Conservation (phyloP, 768 basidiomycete species). For the Boletus speciosus region DNA sequence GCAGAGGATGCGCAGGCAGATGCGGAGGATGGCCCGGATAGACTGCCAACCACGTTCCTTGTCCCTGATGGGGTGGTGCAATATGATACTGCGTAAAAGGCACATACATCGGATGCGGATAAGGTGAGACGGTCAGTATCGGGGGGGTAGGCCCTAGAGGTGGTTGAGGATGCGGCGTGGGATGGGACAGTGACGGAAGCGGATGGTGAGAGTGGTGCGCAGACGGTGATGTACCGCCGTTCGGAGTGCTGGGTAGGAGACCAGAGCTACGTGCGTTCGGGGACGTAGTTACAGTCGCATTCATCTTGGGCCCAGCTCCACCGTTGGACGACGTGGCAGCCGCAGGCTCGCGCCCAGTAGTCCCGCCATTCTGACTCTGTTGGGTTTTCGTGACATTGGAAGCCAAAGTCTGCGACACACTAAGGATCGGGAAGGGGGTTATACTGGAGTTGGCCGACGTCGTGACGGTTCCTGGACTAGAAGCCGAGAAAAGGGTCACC, state of each 20-base stretch:
- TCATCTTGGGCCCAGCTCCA: slow-evolving; percentile 7
- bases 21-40: slow-evolving; percentile 19
- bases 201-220: background rate
- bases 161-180: slow-evolving; percentile 3
- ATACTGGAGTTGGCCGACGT: background rate
- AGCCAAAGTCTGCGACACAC: background rate
- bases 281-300: slow-evolving; percentile 1
- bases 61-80: slow-evolving; percentile 13
- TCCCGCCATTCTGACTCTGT: background rate
- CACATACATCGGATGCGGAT: slow-evolving; percentile 20
- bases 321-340: background rate
- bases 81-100: slow-evolving; percentile 21
- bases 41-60: slow-evolving; percentile 23
- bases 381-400: background rate
- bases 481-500: background rate
- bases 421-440: slow-evolving; percentile 23
- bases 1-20: slow-evolving; percentile 16
- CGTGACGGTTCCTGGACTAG: background rate
- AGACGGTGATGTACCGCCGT: slow-evolving; percentile 2
- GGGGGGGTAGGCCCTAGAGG: slow-evolving; percentile 12
- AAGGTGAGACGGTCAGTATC: slow-evolving; percentile 16
- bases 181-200: slow-evolving; percentile 14
- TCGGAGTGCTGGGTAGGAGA: background rate
- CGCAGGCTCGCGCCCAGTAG: background rate
- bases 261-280: background rate